Conservation (phyloP, 2,329 filamentous ascomycete species). For the Cadophora sp. region DNA sequence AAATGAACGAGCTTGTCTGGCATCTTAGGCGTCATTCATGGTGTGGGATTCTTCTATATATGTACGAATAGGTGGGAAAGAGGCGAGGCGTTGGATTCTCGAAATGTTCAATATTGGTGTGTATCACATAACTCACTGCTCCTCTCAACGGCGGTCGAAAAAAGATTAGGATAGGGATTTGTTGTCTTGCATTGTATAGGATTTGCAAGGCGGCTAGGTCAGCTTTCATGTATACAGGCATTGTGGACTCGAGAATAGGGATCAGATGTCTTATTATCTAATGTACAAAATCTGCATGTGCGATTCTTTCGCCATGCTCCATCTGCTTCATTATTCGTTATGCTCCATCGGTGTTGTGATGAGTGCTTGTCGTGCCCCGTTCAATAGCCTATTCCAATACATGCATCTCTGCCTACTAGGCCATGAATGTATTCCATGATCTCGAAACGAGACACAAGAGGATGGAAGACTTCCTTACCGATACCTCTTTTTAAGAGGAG, state of each 20-base stretch:
- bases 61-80: conserved; percentile 36
- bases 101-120: conserved; percentile 26
- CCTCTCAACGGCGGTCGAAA: conserved; percentile 38
- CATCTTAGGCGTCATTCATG: conserved; percentile 21
- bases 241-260: conserved; percentile 1
- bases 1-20: conserved; percentile 14
- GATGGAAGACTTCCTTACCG: not conserved
- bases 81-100: conserved; percentile 35
- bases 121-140: conserved; percentile 36
- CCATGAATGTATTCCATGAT: not conserved
- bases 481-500: not conserved
- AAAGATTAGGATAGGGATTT: not conserved
- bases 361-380: not conserved
- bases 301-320: not conserved
- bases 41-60: conserved; percentile 28
- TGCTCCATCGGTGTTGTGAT: not conserved
- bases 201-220: not conserved
- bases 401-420: not conserved
- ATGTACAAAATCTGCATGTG: conserved; percentile 26
- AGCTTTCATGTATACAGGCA: not conserved
- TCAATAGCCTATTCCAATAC: not conserved
- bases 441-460: not conserved
- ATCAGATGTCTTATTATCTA: conserved; percentile 19
- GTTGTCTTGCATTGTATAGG: conserved; percentile 34
- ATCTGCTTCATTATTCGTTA: not conserved